Base-by-base conservation (phyloP, 2,329 filamentous ascomycete species). In the Fusarium compactum region DNA sequence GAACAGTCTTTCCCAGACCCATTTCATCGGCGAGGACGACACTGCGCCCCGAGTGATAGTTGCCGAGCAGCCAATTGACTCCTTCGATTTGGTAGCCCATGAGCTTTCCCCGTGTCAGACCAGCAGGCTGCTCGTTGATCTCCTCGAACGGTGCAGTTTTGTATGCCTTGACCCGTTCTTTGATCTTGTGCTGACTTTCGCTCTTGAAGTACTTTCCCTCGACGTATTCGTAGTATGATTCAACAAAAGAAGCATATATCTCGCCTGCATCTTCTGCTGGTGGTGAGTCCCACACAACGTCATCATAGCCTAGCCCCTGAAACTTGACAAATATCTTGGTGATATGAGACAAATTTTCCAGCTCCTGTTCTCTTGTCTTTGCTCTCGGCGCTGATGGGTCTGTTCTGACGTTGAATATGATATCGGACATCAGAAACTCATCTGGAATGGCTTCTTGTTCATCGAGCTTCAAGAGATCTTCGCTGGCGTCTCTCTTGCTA, bases 1-100 rank as follows among this genome's bases (percentile, higher is more conserved):
- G 96, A 32, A 99, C 93, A 0, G 96, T 99, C 83, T 99, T 99
- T 32, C 96, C 96, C 3, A 99, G 87, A 43, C 96, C 96, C 96
- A 99, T 99, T 78, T 99, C 96, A 77, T 99, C 96, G 1, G 96
- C 96, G 9, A 98, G 87, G 62, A 98, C 95, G 29, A 94, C 92
- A 75, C 96, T 98, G 76, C 92, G 90, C 72, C 90, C 86, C 53
- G 88, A 85, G 74, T 94, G 92, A 85, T 93, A 98, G 77, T 96
- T 96, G 78, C 92, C 95, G 63, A 97, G 91, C 4, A 99, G 87
- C 95, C 96, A 99, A 75, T 98, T 98, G 54, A 98, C 84, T 22
- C 96, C 96, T 63, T 98, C 93, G 46, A 97, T 82, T 78, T 99
- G 96, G 76, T 99, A 98, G 34, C 90, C 88, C 95, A 98, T 98